phyloP scores from a whole-genome alignment of 768 basidiomycete species.

The Amanita pallidorosea region DNA sequence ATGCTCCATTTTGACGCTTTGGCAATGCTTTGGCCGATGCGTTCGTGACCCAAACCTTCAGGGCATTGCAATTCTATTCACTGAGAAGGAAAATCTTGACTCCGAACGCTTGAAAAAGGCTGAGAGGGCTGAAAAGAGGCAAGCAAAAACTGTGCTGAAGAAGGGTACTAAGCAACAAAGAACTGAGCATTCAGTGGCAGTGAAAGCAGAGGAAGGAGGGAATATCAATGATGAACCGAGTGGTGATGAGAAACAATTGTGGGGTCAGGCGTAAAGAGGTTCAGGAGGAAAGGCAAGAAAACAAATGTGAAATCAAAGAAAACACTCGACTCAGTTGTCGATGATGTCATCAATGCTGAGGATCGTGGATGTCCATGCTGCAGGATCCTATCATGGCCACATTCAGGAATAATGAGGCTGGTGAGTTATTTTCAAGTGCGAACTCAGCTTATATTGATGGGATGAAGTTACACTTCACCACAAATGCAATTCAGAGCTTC shows the following conservation, averaged over 20 bases:
- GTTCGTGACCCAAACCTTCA: not conserved
- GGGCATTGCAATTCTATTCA: not conserved
- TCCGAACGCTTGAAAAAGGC: not conserved
- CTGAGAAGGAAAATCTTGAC: not conserved
- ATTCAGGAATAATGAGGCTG: constrained; percentile 1
- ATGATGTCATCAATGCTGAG: not conserved
- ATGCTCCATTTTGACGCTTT: not conserved
- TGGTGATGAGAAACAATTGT: not conserved
- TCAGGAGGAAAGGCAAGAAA: not conserved
- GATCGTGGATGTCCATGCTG: not conserved
- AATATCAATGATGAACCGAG: not conserved
- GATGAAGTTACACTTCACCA: not conserved
- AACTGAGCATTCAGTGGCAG: not conserved
- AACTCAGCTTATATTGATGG: not conserved
- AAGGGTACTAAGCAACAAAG: not conserved
- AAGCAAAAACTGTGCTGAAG: not conserved
- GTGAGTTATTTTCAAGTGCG: not conserved
- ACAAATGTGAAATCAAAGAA: not conserved
- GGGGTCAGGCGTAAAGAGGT: not conserved
- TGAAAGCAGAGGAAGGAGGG: not conserved
- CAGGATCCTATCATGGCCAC: not conserved
- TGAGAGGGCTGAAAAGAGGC: constrained; percentile 1
- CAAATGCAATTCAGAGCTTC: not conserved
- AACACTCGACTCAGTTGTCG: not conserved
- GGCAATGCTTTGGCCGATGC: constrained; percentile 1